Base-by-base conservation (phyloP, 106 monocot species). In the Dendrobium nobile region DNA sequence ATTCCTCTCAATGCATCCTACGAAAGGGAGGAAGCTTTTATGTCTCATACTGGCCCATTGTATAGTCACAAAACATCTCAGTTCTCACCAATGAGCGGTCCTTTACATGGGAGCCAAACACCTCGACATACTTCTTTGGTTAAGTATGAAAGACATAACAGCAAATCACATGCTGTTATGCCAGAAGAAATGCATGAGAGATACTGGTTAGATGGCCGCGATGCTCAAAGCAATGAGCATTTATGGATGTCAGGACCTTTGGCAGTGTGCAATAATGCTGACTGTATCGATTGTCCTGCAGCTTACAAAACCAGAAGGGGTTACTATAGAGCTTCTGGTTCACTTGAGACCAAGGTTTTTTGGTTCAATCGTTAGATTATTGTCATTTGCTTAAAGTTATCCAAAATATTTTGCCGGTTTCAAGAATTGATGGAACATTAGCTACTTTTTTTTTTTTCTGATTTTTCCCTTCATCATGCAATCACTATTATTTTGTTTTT, bases 241-340 rank as follows among this genome's bases (percentile, higher is more conserved):
- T 85, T 90, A 72, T 77, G 79, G 79, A 90, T 45, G 75, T 90
- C 90, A 11, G 90, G 90, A 42, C 85, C 85, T 45, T 51, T 90
- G 20, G 90, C 85, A 15, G 73, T 84, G 82, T 90, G 90, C 58
- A 84, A 88, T 72, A 77, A 90, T 65, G 85, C 88, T 33, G 79
- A 90, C 77, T 90, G 90, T 80, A 80, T 79, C 24, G 74, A 67
- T 47, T 90, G 90, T 48, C 90, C 90, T 76, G 54, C 87, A 77
- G 82, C 72, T 65, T 85, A 83, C 79, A 90, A 87, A 79, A 43
- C 86, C 43, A 85, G 81, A 79, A 80, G 20, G 9, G 44, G 41
- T 73, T 51, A 82, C 56, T 74, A 83, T 17, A 76, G 43, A 79
- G 54, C 13, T 72, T 72, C 80, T 44, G 56, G 37, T 81, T 67